Base-by-base conservation (phyloP, 495 filamentous ascomycete species). In the Lepidopterella palustris region DNA sequence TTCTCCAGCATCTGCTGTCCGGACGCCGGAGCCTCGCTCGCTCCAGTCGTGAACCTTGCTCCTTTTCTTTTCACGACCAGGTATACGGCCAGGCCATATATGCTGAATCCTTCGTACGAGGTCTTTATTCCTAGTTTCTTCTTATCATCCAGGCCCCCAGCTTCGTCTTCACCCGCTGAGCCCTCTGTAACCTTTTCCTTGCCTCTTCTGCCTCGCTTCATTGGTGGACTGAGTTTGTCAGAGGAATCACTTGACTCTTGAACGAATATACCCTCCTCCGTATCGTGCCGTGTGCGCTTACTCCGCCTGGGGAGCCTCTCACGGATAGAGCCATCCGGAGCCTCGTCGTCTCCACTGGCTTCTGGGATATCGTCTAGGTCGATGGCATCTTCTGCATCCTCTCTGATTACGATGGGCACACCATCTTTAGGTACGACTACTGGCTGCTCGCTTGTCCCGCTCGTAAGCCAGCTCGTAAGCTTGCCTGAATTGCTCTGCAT, bases 41-140 rank as follows among this genome's bases (percentile, higher is more conserved):
- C 67, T 48, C 68, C 71, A 1, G 59, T 63, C 62, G 62, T 9
- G 39, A 48, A 32, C 32, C 61, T 78, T 68, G 64, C 68, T 9
- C 82, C 84, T 58, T 78, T 84, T 39, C 87, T 80, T 72, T 95
- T 92, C 61, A 98, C 86, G 13, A 97, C 84, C 35, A 98, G 76
- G 70, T 91, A 97, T 35, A 98, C 77, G 28, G 95, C 88, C 59
- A 89, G 86, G 6, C 92, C 89, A 73, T 93, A 92, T 71, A 98
- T 97, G 66, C 84, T 85, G 72, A 96, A 98, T 29, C 93, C 92
- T 65, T 97, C 91, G 71, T 97, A 97, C 23, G 85, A 84, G 25
- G 90, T 96, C 55, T 83, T 81, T 71, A 96, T 79, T 2, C 78
- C 80, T 62, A 95, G 71, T 72, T 96, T 96, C 78, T 97, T 97